phyloP scores from a whole-genome alignment of 306 rosid genomes.

The Malus asiatica region DNA sequence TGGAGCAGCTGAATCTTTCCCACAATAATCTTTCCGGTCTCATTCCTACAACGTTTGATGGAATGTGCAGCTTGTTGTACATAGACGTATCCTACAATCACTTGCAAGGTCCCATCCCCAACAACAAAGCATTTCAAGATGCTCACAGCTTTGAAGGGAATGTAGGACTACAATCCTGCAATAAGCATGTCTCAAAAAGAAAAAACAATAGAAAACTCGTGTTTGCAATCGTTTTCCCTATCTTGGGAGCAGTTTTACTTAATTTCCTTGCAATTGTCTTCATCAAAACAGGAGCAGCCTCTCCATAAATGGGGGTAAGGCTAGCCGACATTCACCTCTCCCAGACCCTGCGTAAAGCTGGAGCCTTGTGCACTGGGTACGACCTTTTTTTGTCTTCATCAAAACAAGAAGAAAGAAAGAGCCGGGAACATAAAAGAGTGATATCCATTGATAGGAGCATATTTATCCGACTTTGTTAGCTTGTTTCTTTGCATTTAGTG shows the following conservation, averaged over 20 bases:
- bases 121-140: slow-evolving; percentile 9
- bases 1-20: slow-evolving; percentile 4
- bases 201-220: not conserved
- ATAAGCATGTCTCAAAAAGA: not conserved
- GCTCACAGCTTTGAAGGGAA: not conserved
- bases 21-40: not conserved
- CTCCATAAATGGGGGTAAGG: too few species aligned
- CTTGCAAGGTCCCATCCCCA: slow-evolving; percentile 8
- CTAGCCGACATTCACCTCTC: too few species aligned
- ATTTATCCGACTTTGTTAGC: too few species aligned
- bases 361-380: too few species aligned
- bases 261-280: not conserved
- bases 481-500: too few species aligned
- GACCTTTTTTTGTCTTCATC: too few species aligned
- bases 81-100: slow-evolving; percentile 9
- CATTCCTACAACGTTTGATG: not conserved
- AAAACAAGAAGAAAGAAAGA: not conserved
- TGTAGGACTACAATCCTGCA: slow-evolving; percentile 5
- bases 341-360: too few species aligned
- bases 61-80: not conserved
- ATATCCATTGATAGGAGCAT: not conserved
- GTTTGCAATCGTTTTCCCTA: not conserved
- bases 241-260: not conserved
- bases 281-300: too few species aligned
- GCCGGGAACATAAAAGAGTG: not conserved